These are phyloP conservation scores for Paramyrothecium sp. DNA, from an alignment of 2,329 filamentous ascomycete genomes.

Conservation along the genomic window DNA sequence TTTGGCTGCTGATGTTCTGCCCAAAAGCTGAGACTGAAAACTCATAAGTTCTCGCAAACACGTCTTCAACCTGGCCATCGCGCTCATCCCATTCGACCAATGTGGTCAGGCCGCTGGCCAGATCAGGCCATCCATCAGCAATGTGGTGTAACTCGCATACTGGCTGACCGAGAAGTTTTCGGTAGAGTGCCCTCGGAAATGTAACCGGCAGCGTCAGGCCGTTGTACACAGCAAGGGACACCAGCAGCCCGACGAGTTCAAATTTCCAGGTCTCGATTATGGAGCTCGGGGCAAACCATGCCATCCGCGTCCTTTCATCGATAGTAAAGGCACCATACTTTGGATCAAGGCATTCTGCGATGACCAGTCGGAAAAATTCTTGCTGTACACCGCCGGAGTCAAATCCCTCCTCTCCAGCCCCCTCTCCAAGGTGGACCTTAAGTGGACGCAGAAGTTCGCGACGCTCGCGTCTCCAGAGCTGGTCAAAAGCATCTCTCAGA, in stretches of 20 bases:
- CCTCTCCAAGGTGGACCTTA: conserved; percentile 83
- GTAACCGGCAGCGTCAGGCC: conserved; percentile 87
- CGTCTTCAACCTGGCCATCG: conserved; percentile 74
- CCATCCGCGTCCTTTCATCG: conserved; percentile 73
- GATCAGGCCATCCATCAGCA: conserved; percentile 80
- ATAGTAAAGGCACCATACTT: conserved; percentile 78
- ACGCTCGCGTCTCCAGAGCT: conserved; percentile 83
- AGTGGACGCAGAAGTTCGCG: conserved; percentile 81
- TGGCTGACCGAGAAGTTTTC: conserved; percentile 69
- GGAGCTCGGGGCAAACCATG: conserved; percentile 84
- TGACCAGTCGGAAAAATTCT: conserved; percentile 87
- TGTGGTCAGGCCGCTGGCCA: conserved; percentile 70
- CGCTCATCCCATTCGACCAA: conserved; percentile 75
- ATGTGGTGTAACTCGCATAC: conserved; percentile 74
- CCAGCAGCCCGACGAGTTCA: conserved; percentile 82
- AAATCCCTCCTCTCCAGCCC: conserved; percentile 80
- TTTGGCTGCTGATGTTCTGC: conserved; percentile 55
- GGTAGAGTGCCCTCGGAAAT: conserved; percentile 83
- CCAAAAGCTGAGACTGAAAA: conserved; percentile 68
- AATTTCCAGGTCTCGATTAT: conserved; percentile 86
- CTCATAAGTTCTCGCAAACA: conserved; percentile 83
- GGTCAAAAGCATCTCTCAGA: conserved; percentile 75
- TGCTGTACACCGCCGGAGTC: conserved; percentile 96
- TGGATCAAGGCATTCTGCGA: conserved; percentile 76
- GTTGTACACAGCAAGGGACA: conserved; percentile 90